These are phyloP conservation scores for Blastocrithidia nonstop DNA, from an alignment of 208 protist species.

Conservation along the genomic window DNA sequence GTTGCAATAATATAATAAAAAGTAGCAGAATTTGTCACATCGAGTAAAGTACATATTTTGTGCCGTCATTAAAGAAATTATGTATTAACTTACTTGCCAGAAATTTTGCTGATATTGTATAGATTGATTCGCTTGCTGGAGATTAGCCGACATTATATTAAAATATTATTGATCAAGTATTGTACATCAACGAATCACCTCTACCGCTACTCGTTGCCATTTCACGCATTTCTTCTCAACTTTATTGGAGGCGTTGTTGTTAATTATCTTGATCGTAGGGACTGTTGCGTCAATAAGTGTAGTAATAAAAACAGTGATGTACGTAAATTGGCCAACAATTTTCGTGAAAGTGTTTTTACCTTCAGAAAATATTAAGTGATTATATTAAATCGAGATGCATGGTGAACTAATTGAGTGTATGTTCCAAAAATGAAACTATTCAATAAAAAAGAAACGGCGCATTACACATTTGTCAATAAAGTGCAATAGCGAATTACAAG, in stretches of 20 bases:
- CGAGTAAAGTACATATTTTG: too few relatives aligned
- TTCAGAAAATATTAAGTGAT: constrained; percentile 61
- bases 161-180: constrained; percentile 41
- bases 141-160: constrained; percentile 32
- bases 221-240: constrained; percentile 18
- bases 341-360: constrained; percentile 75
- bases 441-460: constrained; percentile 1
- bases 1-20: too few relatives aligned
- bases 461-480: not conserved
- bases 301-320: constrained; percentile 4
- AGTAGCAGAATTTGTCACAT: too few relatives aligned
- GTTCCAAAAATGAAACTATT: too few relatives aligned
- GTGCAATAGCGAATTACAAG: not conserved
- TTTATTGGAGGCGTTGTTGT: constrained; percentile 58
- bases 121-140: constrained; percentile 34
- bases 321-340: constrained; percentile 12
- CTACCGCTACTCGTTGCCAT: constrained; percentile 41
- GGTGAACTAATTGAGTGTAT: constrained; percentile 2
- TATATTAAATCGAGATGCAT: constrained; percentile 17
- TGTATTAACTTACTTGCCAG: constrained; percentile 52
- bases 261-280: constrained; percentile 65
- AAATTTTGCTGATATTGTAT: constrained; percentile 32
- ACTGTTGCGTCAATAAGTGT: constrained; percentile 18
- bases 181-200: constrained; percentile 9
- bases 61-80: constrained; percentile 52